Conservation (phyloP, 768 basidiomycete species). For the Vishniacozyma victoriae region DNA sequence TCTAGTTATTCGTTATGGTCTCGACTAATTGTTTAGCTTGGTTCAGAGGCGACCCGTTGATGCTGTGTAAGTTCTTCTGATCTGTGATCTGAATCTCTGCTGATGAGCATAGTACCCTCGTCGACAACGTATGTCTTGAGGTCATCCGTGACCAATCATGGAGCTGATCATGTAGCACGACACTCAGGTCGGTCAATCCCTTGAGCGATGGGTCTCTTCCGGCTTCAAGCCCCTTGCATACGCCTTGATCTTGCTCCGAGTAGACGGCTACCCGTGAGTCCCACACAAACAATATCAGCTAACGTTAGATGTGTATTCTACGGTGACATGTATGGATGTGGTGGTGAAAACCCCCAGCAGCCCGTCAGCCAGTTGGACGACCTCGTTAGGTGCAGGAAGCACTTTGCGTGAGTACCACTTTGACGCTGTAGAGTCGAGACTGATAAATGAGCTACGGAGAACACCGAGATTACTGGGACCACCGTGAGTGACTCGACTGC, state of each 20-base stretch:
- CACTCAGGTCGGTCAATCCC: conserved; percentile 48
- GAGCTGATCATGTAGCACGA: conserved; percentile 37
- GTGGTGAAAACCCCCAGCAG: conserved; percentile 47
- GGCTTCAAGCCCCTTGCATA: conserved; percentile 50
- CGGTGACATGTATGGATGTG: conserved; percentile 49
- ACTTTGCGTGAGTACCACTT: conserved; percentile 22
- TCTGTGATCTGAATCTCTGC: not conserved
- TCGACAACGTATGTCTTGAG: conserved; percentile 37
- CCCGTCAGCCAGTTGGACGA: conserved; percentile 48
- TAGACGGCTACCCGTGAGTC: conserved; percentile 49
- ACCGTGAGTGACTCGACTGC: conserved; percentile 31
- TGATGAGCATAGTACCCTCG: conserved; percentile 20
- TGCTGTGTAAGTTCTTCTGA: conserved; percentile 54
- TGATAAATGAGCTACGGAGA: conserved; percentile 43
- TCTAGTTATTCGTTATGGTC: not conserved
- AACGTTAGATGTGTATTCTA: conserved; percentile 41
- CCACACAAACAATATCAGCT: conserved; percentile 1
- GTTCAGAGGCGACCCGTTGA: conserved; percentile 65
- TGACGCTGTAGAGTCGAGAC: not conserved
- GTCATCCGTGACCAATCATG: not conserved
- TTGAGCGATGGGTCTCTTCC: conserved; percentile 48
- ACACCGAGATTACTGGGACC: conserved; percentile 48
- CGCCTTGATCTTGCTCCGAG: conserved; percentile 48
- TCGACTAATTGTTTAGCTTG: conserved; percentile 43
- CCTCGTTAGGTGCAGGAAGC: conserved; percentile 43